Evolutionary conservation across 2,329 filamentous ascomycete genomes (phyloP).

Genomic region (Ophiosphaerella korrae): DNA sequence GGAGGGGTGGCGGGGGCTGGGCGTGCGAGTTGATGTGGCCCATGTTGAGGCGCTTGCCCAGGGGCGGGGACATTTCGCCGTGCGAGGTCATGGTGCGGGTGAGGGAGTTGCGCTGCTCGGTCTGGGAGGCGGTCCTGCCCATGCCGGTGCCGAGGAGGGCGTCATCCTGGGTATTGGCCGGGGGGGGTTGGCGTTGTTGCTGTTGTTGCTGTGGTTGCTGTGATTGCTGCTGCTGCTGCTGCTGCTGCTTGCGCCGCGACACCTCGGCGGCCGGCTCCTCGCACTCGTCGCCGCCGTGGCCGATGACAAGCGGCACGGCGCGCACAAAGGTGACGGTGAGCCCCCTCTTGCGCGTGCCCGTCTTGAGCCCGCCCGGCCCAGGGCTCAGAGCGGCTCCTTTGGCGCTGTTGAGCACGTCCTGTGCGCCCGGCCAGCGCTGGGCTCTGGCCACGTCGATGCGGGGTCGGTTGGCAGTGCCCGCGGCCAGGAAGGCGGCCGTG

Average conservation of each 20-base stretch:
- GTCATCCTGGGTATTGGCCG: conserved; percentile 29
- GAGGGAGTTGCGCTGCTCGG: conserved; percentile 35
- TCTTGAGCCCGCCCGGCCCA: conserved; percentile 44
- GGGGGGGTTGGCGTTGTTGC: conserved; percentile 5
- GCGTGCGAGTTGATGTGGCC: conserved; percentile 43
- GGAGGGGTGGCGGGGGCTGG: conserved; percentile 30
- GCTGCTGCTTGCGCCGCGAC: conserved; percentile 58
- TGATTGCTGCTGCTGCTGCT: conserved; percentile 16
- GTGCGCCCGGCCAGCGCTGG: conserved; percentile 57
- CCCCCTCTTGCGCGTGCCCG: conserved; percentile 62
- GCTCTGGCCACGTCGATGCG: conserved; percentile 57
- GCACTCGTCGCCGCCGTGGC: conserved; percentile 85
- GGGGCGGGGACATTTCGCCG: conserved; percentile 44
- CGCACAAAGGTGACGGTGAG: conserved; percentile 76
- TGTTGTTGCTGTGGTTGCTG: conserved; percentile 22
- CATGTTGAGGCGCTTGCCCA: conserved; percentile 44
- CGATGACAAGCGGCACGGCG: conserved; percentile 78
- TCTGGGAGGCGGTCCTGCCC: conserved; percentile 32
- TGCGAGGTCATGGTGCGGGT: conserved; percentile 41
- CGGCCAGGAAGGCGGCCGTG: conserved; percentile 31
- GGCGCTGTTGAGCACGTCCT: conserved; percentile 48
- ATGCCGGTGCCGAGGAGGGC: conserved; percentile 33
- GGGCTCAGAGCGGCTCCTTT: conserved; percentile 40
- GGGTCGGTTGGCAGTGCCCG: conserved; percentile 32
- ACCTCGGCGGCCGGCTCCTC: conserved; percentile 75